Evolutionary conservation across 2,329 filamentous ascomycete genomes (phyloP).

Genomic region (Microsporum ferrugineum): DNA sequence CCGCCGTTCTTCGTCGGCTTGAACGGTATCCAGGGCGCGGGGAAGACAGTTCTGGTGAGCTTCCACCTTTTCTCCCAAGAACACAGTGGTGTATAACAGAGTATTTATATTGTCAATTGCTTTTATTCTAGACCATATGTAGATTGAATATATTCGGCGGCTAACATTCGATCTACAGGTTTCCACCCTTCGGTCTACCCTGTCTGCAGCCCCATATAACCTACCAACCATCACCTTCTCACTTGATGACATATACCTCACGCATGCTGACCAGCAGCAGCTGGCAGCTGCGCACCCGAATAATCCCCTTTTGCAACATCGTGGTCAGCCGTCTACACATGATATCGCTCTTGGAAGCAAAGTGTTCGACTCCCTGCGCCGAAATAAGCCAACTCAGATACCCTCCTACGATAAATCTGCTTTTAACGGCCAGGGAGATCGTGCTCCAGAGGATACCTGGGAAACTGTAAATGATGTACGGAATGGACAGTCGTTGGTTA

Average conservation of each 20-base stretch:
- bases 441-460: conserved; percentile 54
- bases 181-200: conserved; percentile 49
- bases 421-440: conserved; percentile 64
- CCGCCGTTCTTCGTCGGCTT: conserved; percentile 75
- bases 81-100: neutral
- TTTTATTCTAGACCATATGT: neutral
- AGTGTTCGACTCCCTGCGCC: conserved; percentile 51
- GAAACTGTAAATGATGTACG: conserved; percentile 34
- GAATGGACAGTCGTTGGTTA: conserved; percentile 29
- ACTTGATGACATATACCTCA: conserved; percentile 83
- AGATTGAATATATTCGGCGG: neutral
- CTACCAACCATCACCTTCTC: conserved; percentile 61
- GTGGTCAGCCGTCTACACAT: conserved; percentile 76
- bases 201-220: conserved; percentile 46
- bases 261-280: conserved; percentile 54
- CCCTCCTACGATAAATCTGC: conserved; percentile 78
- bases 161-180: conserved; percentile 33
- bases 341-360: conserved; percentile 54
- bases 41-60: conserved; percentile 74
- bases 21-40: conserved; percentile 83
- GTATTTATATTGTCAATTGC: neutral
- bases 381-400: conserved; percentile 46
- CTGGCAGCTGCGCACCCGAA: conserved; percentile 54
- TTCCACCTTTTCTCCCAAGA: neutral
- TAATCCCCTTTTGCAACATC: conserved; percentile 67